Conservation (phyloP, 2,329 filamentous ascomycete species). For the Emericellopsis cladophorae region DNA sequence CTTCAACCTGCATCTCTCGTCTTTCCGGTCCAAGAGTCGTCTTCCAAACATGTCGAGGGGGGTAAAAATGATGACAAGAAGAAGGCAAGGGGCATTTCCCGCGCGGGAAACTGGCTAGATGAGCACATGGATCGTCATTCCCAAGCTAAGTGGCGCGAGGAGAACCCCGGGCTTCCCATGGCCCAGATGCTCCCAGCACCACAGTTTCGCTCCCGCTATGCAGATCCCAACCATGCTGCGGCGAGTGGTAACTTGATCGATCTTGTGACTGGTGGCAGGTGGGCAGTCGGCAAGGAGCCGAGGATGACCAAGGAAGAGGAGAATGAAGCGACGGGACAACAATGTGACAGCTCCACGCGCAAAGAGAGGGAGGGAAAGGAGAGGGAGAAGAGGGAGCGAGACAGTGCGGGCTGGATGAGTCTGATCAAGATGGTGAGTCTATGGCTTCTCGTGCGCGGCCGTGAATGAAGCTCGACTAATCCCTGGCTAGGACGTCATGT, state of each 20-base stretch:
- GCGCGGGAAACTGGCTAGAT: constrained; percentile 9
- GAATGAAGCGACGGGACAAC: neutral
- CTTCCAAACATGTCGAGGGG: neutral
- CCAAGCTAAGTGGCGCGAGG: constrained; percentile 8
- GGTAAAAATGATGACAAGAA: neutral
- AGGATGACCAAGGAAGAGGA: neutral
- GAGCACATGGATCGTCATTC: constrained; percentile 9
- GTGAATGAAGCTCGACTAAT: neutral
- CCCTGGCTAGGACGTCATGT: neutral
- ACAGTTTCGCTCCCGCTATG: constrained; percentile 12
- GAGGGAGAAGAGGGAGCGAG: constrained; percentile 3
- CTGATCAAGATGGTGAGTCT: neutral
- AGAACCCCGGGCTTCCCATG: constrained; percentile 5
- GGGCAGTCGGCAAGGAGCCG: neutral
- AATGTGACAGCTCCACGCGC: neutral
- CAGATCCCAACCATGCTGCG: constrained; percentile 13
- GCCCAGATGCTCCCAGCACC: constrained; percentile 10
- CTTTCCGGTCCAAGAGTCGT: neutral
- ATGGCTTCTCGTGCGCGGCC: neutral
- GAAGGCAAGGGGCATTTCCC: constrained; percentile 4
- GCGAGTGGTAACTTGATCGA: constrained; percentile 11
- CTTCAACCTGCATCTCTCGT: neutral
- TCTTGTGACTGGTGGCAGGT: constrained; percentile 10
- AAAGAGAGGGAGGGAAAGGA: neutral
- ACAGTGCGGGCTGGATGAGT: neutral